phyloP scores from a whole-genome alignment of 495 filamentous ascomycete species.

The Penicillium herquei region DNA sequence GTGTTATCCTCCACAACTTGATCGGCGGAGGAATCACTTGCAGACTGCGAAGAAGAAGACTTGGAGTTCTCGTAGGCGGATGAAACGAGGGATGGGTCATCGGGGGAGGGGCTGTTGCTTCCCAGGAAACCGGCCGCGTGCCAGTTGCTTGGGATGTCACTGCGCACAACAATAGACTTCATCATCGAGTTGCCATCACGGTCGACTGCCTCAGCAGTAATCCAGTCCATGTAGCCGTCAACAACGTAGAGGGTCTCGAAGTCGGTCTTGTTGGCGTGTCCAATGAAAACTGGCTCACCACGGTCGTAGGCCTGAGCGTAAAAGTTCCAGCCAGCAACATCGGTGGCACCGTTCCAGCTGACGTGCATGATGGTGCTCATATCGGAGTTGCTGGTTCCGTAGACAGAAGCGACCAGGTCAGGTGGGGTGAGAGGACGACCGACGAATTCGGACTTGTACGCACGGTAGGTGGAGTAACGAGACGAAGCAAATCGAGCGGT shows the following conservation, averaged over 20 bases:
- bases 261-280: conserved; percentile 35
- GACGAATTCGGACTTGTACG: conserved; percentile 40
- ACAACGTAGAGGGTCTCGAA: conserved; percentile 47
- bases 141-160: conserved; percentile 33
- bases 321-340: conserved; percentile 41
- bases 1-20: not conserved
- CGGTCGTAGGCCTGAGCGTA: conserved; percentile 30
- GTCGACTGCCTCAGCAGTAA: conserved; percentile 39
- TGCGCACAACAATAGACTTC: conserved; percentile 29
- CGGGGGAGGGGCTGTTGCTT: conserved; percentile 21
- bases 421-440: conserved; percentile 36
- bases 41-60: not conserved
- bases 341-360: conserved; percentile 52
- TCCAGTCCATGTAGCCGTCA: conserved; percentile 41
- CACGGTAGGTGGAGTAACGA: conserved; percentile 42
- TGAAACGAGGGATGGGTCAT: conserved; percentile 32
- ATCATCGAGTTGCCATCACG: conserved; percentile 30
- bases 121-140: conserved; percentile 33
- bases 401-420: conserved; percentile 34
- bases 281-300: conserved; percentile 28
- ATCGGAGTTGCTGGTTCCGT: conserved; percentile 32
- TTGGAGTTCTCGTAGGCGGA: conserved; percentile 13
- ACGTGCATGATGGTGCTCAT: conserved; percentile 41
- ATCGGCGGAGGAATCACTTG: not conserved
- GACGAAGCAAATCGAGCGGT: conserved; percentile 35